These are phyloP conservation scores for Dimocarpus longan DNA, from an alignment of 345 rosid species.

Conservation along the genomic window DNA sequence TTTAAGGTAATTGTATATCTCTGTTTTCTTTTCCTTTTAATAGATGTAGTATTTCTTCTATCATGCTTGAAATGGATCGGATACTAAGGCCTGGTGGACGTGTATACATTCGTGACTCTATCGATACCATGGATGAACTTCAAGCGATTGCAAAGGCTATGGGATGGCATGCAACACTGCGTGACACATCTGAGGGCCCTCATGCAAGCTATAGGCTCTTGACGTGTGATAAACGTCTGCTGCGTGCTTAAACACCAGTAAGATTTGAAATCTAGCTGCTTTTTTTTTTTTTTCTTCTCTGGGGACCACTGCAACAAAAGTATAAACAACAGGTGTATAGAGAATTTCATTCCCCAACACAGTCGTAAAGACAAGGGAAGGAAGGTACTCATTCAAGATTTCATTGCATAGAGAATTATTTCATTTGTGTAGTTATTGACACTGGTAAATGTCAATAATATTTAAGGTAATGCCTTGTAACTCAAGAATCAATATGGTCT, in stretches of 20 bases:
- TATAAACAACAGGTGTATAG: background rate
- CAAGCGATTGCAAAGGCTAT: slow-evolving; percentile 72
- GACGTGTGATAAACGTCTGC: slow-evolving; percentile 69
- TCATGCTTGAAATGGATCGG: slow-evolving; percentile 99
- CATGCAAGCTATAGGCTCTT: slow-evolving; percentile 89
- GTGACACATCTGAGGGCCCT: slow-evolving; percentile 92
- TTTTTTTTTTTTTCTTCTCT: background rate
- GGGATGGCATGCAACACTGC: slow-evolving; percentile 71
- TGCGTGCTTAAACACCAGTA: slow-evolving; percentile 33
- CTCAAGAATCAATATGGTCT: background rate
- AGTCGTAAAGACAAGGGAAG: background rate
- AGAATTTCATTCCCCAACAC: background rate
- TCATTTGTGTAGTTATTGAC: slow-evolving; percentile 12
- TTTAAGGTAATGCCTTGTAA: background rate
- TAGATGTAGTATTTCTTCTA: slow-evolving; percentile 87
- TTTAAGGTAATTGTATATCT: background rate
- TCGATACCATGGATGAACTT: slow-evolving; percentile 80
- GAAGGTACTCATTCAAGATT: background rate
- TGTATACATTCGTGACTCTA: slow-evolving; percentile 78
- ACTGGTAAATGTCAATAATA: background rate
- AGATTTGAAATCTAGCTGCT: background rate
- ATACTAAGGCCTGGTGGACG: slow-evolving; percentile 94
- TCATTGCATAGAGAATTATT: background rate
- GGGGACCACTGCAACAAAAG: slow-evolving; percentile 14
- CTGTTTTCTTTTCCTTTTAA: slow-evolving; percentile 11